Evolutionary conservation across 306 rosid genomes (phyloP), one percentile per base, ranked within the genome.

Genomic region (Astragalus glycyphyllos): DNA sequence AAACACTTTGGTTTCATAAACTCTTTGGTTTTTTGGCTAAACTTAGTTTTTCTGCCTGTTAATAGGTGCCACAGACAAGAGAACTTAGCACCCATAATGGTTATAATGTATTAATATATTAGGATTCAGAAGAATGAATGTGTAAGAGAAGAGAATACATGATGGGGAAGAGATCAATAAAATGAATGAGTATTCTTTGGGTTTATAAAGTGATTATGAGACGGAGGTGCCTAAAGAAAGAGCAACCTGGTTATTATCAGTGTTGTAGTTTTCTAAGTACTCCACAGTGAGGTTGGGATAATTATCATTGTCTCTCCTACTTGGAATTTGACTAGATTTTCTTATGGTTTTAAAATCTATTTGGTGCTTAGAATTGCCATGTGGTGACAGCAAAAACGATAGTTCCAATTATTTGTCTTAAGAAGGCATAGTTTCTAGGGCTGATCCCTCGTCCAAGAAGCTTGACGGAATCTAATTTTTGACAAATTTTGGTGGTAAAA

Each of bases 1-100:
- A 13, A 9, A 60, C 57, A 37, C 57, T 32, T 73, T 5, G 42
- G 42, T 73, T 59, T 66, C 9, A 65, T 46, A 14, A 55, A 40
- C 10, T 48, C 31, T 26, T 57, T 20, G 23, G 23, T 20, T 1
- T 20, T 20, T 20, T 20, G 23, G 23, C 23, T 20, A 20, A 20
- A 38, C 8, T 38, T 38, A 38, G 42, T 6, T 14, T 55, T 55
- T 64, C 48, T 40, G 14, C 55, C 66, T 44, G 68, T 31, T 48
- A 1, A 16, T 37, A 55, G 48, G 51, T 1, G 6, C 12, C 13
- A 13, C 13, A 20, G 6, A 61, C 34, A 6, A 12, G 79, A 75
- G 60, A 79, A 73, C 0, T 11, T 54, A 12, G 57, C 69, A 40
- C 84, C 84, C 86, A 83, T 83, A 38, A 8, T 40, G 8, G 11